These are phyloP conservation scores for Fusarium penzigii DNA, from an alignment of 2,329 filamentous ascomycete genomes.

Conservation along the genomic window DNA sequence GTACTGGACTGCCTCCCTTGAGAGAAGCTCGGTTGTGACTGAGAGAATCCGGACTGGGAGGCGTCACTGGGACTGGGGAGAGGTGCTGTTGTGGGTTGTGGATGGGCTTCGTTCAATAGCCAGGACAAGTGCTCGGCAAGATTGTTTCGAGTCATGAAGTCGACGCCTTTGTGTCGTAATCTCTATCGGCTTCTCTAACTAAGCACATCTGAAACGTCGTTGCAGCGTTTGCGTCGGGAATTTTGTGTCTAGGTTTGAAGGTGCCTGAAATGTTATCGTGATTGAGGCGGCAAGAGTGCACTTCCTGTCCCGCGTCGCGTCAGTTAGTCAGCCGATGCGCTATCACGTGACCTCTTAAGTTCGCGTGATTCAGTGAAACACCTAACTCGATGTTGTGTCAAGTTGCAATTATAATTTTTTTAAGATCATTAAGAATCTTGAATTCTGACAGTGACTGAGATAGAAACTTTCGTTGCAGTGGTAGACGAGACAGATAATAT, in stretches of 20 bases:
- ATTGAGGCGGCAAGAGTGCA: slow-evolving; percentile 9
- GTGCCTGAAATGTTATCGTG: slow-evolving; percentile 25
- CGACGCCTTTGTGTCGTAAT: slow-evolving; percentile 31
- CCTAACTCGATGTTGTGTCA: background rate
- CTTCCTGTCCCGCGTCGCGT: slow-evolving; percentile 33
- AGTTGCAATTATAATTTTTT: background rate
- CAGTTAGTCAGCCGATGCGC: slow-evolving; percentile 36
- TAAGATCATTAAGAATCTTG: too few species aligned
- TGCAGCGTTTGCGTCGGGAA: slow-evolving; percentile 7
- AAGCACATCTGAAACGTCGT: slow-evolving; percentile 26
- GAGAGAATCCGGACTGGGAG: slow-evolving; percentile 25
- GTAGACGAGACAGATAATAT: too few species aligned
- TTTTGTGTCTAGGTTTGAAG: slow-evolving; percentile 11
- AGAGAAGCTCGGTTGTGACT: slow-evolving; percentile 24
- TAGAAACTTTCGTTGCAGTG: too few species aligned
- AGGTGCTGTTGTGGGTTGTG: slow-evolving; percentile 41
- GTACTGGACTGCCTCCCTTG: slow-evolving; percentile 5
- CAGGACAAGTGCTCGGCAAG: slow-evolving; percentile 58
- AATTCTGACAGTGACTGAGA: too few species aligned
- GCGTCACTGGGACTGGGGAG: slow-evolving; percentile 36
- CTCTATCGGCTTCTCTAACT: slow-evolving; percentile 20
- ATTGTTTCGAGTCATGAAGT: slow-evolving; percentile 65
- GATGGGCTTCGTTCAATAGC: slow-evolving; percentile 51
- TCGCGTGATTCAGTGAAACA: background rate
- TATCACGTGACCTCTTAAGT: slow-evolving; percentile 25